phyloP scores from a whole-genome alignment of 768 basidiomycete species.

The Leccinum uliginosum region DNA sequence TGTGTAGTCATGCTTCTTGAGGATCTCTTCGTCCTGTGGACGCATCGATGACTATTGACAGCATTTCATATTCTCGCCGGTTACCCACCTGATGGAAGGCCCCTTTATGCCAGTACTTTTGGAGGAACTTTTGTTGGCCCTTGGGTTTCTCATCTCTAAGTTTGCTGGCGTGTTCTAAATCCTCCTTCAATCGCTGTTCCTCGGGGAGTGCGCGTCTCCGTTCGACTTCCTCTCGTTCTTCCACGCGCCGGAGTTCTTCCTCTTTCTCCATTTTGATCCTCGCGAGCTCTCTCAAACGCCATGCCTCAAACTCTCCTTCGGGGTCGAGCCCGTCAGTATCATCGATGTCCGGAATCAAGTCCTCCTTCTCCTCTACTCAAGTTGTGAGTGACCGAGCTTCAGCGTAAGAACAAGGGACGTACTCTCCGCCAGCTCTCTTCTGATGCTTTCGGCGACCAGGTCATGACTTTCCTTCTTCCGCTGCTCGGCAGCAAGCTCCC shows the following conservation, averaged over 20 bases:
- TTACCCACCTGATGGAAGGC: slow-evolving; percentile 88
- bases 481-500: slow-evolving; percentile 75
- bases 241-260: slow-evolving; percentile 72
- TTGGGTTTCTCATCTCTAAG: slow-evolving; percentile 85
- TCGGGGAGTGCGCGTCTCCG: slow-evolving; percentile 89
- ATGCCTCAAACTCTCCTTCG: slow-evolving; percentile 87
- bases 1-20: slow-evolving; percentile 79
- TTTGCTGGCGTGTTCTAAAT: slow-evolving; percentile 81
- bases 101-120: slow-evolving; percentile 99
- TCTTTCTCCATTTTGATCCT: slow-evolving; percentile 94
- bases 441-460: slow-evolving; percentile 91
- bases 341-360: slow-evolving; percentile 81
- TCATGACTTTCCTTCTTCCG: slow-evolving; percentile 86
- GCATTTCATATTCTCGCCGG: background rate
- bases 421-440: slow-evolving; percentile 90
- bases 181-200: slow-evolving; percentile 87
- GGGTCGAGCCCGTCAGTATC: slow-evolving; percentile 94
- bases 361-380: slow-evolving; percentile 79
- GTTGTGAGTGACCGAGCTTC: slow-evolving; percentile 1
- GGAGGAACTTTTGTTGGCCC: slow-evolving; percentile 87
- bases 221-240: slow-evolving; percentile 89
- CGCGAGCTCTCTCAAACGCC: slow-evolving; percentile 91
- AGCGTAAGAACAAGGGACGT: slow-evolving; percentile 27
- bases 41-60: slow-evolving; percentile 14
- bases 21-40: slow-evolving; percentile 79